Evolutionary conservation across 2,329 filamentous ascomycete species (phyloP), one percentile per base, ranked within the genome.

Genomic region (Aspergillus clavatus): DNA sequence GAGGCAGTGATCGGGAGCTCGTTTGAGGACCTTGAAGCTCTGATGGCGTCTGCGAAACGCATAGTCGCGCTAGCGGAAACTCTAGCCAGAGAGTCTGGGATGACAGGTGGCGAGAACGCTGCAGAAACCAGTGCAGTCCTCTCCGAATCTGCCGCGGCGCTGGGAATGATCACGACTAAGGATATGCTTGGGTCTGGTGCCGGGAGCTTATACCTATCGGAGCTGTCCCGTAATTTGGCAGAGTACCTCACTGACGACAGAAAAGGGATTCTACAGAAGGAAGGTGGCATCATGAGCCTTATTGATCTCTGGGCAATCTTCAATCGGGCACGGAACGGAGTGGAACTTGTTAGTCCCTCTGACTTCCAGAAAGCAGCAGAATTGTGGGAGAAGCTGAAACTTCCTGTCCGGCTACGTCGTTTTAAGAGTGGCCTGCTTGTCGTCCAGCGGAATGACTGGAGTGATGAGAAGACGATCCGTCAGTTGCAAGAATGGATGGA

Each of bases 11-110:
- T 98, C 53, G 91, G 91, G 21, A 89, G 81, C 53, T 90, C 93
- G 0, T 98, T 98, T 59, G 91, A 96, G 63, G 93, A 98, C 60
- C 79, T 98, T 0, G 91, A 97, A 63, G 90, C 93, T 3, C 76
- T 98, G 28, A 98, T 97, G 91, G 89, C 90, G 3, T 96, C 91
- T 3, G 93, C 93, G 4, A 96, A 97, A 63, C 89, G 98, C 63
- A 89, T 98, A 39, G 85, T 97, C 40, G 89, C 89, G 4, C 82
- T 98, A 33, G 93, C 93, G 1, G 91, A 97, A 67, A 83, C 83
- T 12, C 91, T 97, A 56, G 83, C 89, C 1, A 76, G 81, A 10
- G 86, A 90, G 60, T 73, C 75, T 0, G 73, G 74, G 2, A 80
- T 79, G 50, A 73, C 75, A 7, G 70, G 74, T 16, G 80, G 78